Evolutionary conservation across 108 stramenopile species (phyloP), one percentile per base, ranked within the genome.

Genomic region (Nannochloropsis gaditana): DNA sequence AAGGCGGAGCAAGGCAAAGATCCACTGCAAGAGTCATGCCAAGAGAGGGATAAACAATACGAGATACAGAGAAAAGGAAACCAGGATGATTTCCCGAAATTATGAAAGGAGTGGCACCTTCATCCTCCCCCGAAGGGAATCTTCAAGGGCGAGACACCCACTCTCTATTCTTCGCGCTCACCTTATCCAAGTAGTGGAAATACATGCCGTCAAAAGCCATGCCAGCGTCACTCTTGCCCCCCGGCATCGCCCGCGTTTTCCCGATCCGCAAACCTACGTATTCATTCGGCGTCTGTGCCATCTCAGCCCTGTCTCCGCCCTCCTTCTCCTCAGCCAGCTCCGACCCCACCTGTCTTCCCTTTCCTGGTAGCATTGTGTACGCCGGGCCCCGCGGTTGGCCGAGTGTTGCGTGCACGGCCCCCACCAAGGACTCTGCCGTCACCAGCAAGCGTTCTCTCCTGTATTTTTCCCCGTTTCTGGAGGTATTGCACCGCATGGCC

Each of bases 101-200:
- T 5, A 73, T n/a, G 3, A 31, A 31, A 31, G 31, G 31, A 31
- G 31, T 31, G 31, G 31, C 31, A 31, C 31, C 31, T 31, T 31
- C 31, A 31, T 31, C 31, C 31, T 31, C 31, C 31, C 31, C 31
- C 31, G 1, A 31, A 31, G 31, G 31, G 0, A 31, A 31, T 31
- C 31, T 31, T 31, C 31, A 31, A 31, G 0, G 1, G 31, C 31
- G 31, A 31, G 31, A 31, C 31, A 31, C 59, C 59, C 59, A 15
- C 47, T 50, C 47, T n/a, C 2, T 8, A 4, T n/a, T 6, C 6
- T 73, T 6, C 8, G 19, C n/a, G 19, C 59, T 73, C 3, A 73
- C 59, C 59, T 73, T 73, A 73, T 73, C 59, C 59, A 73, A 8
- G n/a, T 73, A 73, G n/a, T 73, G 59, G n/a, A n/a, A 73, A 73